Conservation (phyloP, 2,329 filamentous ascomycete genomes). For the Penicillium sp. region DNA sequence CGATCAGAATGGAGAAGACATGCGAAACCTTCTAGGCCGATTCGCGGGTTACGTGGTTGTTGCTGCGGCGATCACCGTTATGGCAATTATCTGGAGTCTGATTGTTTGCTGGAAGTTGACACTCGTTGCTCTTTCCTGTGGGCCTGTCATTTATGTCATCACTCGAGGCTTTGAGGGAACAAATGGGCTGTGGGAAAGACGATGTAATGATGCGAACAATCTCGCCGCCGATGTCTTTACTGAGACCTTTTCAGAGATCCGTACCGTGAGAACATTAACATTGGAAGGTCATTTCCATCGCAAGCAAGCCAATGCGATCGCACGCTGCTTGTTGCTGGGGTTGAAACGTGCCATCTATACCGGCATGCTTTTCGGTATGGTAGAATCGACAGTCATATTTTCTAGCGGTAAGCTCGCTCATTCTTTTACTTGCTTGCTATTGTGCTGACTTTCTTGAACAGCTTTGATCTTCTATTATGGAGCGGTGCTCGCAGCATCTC, state of each 20-base stretch:
- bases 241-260: slow-evolving; percentile 76
- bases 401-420: slow-evolving; percentile 50
- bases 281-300: slow-evolving; percentile 68
- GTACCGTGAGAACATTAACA: slow-evolving; percentile 71
- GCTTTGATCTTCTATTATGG: slow-evolving; percentile 85
- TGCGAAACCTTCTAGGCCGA: slow-evolving; percentile 74
- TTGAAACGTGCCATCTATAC: slow-evolving; percentile 63
- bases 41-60: slow-evolving; percentile 71
- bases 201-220: slow-evolving; percentile 62
- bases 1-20: slow-evolving; percentile 81
- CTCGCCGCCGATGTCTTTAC: slow-evolving; percentile 61
- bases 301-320: slow-evolving; percentile 58
- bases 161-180: slow-evolving; percentile 64
- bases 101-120: slow-evolving; percentile 75
- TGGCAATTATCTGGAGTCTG: slow-evolving; percentile 73
- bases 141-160: slow-evolving; percentile 65
- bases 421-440: background rate
- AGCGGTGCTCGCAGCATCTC: slow-evolving; percentile 57
- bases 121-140: slow-evolving; percentile 67
- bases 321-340: slow-evolving; percentile 58
- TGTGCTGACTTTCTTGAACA: slow-evolving; percentile 13
- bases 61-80: slow-evolving; percentile 62
- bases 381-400: slow-evolving; percentile 68
- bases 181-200: slow-evolving; percentile 69
- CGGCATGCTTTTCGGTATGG: slow-evolving; percentile 73